Conservation (phyloP, 2,329 filamentous ascomycete genomes). For the Lasiodiplodia sp. region DNA sequence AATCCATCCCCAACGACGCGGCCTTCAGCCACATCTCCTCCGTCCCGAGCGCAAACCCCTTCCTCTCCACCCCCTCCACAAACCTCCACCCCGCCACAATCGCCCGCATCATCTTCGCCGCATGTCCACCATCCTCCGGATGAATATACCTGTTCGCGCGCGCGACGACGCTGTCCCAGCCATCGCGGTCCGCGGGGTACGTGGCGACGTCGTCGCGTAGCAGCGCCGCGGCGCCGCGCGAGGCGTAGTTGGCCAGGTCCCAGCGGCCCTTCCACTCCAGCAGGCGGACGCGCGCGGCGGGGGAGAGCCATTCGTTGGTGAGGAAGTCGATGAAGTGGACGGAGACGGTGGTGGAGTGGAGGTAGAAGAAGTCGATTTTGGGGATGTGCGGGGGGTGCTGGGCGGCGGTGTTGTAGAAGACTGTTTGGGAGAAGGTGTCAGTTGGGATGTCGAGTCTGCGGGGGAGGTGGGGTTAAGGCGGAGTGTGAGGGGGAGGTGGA, state of each 20-base stretch:
- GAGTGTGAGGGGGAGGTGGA: not conserved
- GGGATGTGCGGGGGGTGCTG: slow-evolving; percentile 69
- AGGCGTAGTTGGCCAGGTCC: slow-evolving; percentile 77
- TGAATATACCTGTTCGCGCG: slow-evolving; percentile 53
- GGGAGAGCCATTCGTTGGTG: slow-evolving; percentile 64
- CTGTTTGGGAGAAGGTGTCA: slow-evolving; percentile 35
- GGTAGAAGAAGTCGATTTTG: slow-evolving; percentile 84
- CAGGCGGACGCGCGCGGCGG: slow-evolving; percentile 69
- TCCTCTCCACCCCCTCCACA: slow-evolving; percentile 34
- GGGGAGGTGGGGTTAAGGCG: not conserved
- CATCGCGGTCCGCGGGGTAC: slow-evolving; percentile 37
- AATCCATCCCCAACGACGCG: slow-evolving; percentile 68
- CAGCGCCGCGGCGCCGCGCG: slow-evolving; percentile 68
- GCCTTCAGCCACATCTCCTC: slow-evolving; percentile 67
- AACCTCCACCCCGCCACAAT: slow-evolving; percentile 68
- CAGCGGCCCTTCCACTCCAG: slow-evolving; percentile 83
- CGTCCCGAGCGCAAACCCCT: slow-evolving; percentile 44
- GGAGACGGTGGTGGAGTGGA: slow-evolving; percentile 79
- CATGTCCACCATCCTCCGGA: slow-evolving; percentile 78
- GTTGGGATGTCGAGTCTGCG: not conserved
- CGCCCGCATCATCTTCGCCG: slow-evolving; percentile 76
- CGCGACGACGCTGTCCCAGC: slow-evolving; percentile 55
- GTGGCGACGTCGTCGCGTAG: slow-evolving; percentile 44
- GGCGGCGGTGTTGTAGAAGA: slow-evolving; percentile 67
- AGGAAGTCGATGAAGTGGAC: slow-evolving; percentile 75